Evolutionary conservation across 2,329 filamentous ascomycete genomes (phyloP).

Genomic region (Epichloe hybrida): DNA sequence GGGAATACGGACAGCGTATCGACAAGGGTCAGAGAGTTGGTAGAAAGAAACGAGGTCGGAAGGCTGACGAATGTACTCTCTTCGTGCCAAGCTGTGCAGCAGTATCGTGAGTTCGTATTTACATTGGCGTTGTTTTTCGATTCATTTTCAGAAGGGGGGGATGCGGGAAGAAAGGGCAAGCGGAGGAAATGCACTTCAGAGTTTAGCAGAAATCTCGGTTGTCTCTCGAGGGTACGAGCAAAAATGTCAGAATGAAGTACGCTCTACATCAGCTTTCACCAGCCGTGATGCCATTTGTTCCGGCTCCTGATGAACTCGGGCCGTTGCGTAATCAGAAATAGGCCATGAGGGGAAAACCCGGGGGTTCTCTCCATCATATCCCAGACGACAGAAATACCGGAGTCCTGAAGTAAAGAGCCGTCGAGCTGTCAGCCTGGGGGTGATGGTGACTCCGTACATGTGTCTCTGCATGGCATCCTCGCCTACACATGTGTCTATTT

Average conservation of each 20-base stretch:
- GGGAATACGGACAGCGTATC: background rate
- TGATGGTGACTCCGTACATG: too few species aligned
- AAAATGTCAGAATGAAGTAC: constrained; percentile 15
- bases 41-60: background rate
- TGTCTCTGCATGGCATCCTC: too few species aligned
- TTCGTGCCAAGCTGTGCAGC: background rate
- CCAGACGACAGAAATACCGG: constrained; percentile 15
- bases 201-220: constrained; percentile 20
- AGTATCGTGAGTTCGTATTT: background rate
- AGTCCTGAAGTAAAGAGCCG: too few species aligned
- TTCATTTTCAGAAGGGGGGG: background rate
- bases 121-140: background rate
- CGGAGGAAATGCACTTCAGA: constrained; percentile 22
- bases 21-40: background rate
- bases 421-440: too few species aligned
- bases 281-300: too few species aligned
- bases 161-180: background rate
- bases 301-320: too few species aligned
- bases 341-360: too few species aligned
- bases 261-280: background rate
- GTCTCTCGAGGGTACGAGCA: constrained; percentile 14
- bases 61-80: background rate
- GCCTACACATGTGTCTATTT: too few species aligned
- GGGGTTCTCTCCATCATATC: too few species aligned
- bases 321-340: too few species aligned